Conservation (phyloP, 1,284 basidiomycete species). For the Fistulinella staudtii region DNA sequence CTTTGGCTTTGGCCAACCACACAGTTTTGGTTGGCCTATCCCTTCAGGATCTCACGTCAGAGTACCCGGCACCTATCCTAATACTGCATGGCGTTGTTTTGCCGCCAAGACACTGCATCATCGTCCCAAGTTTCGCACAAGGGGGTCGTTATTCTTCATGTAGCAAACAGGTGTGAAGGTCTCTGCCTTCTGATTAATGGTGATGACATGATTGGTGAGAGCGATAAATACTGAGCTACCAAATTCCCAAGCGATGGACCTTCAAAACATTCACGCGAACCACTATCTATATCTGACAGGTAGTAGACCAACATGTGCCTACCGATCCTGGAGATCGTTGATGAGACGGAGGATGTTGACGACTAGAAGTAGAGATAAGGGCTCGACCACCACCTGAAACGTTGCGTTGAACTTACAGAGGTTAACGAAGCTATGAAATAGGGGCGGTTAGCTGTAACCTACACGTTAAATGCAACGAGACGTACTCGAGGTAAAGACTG, state of each 20-base stretch:
- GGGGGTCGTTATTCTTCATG: too few relatives aligned
- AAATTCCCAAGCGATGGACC: background rate
- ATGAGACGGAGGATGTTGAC: slow-evolving; percentile 73
- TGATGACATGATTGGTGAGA: too few relatives aligned
- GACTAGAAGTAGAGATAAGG: slow-evolving; percentile 41
- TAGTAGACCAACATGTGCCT: slow-evolving; percentile 1
- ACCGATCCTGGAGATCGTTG: slow-evolving; percentile 49
- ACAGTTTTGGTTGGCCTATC: too few relatives aligned
- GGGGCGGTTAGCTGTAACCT: slow-evolving; percentile 1
- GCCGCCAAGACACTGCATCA: too few relatives aligned
- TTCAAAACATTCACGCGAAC: background rate
- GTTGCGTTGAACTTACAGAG: slow-evolving; percentile 53
- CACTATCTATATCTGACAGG: background rate
- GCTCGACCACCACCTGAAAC: background rate
- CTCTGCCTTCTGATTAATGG: too few relatives aligned
- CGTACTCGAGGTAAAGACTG: slow-evolving; percentile 83
- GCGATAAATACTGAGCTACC: slow-evolving; percentile 10
- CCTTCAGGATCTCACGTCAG: too few relatives aligned
- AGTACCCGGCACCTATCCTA: too few relatives aligned
- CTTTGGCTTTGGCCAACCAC: too few relatives aligned
- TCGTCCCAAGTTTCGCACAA: too few relatives aligned
- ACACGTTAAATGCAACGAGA: slow-evolving; percentile 13
- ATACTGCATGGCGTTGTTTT: too few relatives aligned
- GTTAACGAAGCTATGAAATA: slow-evolving; percentile 57
- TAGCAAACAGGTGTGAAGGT: too few relatives aligned